Percentiles rank a stretch among this genome's conserved stretches.
Conservation (phyloP, 345 rosid genomes). For the Eutrema yunnanense region DNA sequence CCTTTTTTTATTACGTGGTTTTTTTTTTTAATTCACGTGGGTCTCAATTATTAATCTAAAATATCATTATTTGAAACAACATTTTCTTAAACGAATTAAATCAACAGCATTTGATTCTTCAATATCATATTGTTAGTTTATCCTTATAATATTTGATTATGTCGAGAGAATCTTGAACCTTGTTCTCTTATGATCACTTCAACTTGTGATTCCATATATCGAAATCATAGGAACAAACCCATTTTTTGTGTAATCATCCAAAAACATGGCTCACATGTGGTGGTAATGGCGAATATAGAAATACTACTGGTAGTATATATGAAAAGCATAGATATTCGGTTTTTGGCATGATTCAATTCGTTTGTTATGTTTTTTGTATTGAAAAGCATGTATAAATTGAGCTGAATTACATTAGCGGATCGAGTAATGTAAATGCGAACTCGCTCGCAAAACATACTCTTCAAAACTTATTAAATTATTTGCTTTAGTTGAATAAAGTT, state of each 20-base stretch:
- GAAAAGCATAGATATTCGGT: too few relatives aligned
- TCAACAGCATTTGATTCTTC: conserved; percentile 11
- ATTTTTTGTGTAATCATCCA: conserved; percentile 10
- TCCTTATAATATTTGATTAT: conserved; percentile 4
- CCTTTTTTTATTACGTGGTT: not conserved
- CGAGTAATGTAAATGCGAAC: too few relatives aligned
- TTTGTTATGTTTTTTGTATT: too few relatives aligned
- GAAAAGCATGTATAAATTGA: too few relatives aligned
- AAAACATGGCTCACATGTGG: conserved; percentile 27
- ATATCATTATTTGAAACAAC: not conserved
- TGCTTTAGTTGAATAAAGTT: too few relatives aligned
- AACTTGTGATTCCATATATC: conserved; percentile 4
- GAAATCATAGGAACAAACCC: conserved; percentile 11
- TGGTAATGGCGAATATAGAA: not conserved
- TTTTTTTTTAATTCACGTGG: conserved; percentile 18
- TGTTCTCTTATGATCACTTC: conserved; percentile 7
- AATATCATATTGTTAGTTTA: conserved; percentile 5
- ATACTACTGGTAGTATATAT: too few relatives aligned
- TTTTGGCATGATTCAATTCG: too few relatives aligned
- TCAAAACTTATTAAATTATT: too few relatives aligned
- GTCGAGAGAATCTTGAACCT: conserved; percentile 24
- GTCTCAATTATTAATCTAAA: conserved; percentile 20
- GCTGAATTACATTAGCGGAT: too few relatives aligned
- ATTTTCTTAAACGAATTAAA: conserved; percentile 4
- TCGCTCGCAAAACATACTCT: too few relatives aligned